phyloP scores from a whole-genome alignment of 208 protist genomes.

The Paratrypanosoma confusum region DNA sequence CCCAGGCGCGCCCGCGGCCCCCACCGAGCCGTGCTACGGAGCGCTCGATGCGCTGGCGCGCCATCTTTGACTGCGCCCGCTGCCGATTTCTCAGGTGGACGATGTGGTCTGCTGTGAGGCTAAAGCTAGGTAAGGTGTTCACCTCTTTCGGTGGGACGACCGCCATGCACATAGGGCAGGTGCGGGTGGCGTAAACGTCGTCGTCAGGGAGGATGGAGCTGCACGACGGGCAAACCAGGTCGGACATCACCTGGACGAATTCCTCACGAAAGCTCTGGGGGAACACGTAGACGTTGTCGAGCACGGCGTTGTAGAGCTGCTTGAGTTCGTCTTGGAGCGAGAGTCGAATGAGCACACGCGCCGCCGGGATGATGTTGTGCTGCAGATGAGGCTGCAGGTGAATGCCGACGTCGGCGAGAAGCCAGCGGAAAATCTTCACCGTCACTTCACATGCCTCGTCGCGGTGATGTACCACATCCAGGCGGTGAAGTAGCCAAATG shows the following conservation, averaged over 20 bases:
- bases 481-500: conserved; percentile 62
- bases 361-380: conserved; percentile 54
- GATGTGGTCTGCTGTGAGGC: conserved; percentile 54
- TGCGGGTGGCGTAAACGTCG: conserved; percentile 53
- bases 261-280: conserved; percentile 37
- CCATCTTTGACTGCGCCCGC: conserved; percentile 18
- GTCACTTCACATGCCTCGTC: conserved; percentile 56
- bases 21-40: no score
- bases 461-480: conserved; percentile 63
- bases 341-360: conserved; percentile 59
- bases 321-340: conserved; percentile 53
- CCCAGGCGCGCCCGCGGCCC: no score
- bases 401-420: conserved; percentile 67
- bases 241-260: conserved; percentile 60
- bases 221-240: conserved; percentile 67
- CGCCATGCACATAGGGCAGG: conserved; percentile 54
- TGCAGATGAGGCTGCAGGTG: conserved; percentile 65
- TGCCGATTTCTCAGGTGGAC: conserved; percentile 33
- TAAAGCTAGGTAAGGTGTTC: conserved; percentile 44
- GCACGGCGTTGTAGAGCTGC: conserved; percentile 64
- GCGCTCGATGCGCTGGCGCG: conserved; percentile 17
- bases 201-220: conserved; percentile 33
- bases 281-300: conserved; percentile 68
- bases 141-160: conserved; percentile 46
- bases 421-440: conserved; percentile 64